Conservation (phyloP, 148 eudicot species). For the Bassia scoparia region DNA sequence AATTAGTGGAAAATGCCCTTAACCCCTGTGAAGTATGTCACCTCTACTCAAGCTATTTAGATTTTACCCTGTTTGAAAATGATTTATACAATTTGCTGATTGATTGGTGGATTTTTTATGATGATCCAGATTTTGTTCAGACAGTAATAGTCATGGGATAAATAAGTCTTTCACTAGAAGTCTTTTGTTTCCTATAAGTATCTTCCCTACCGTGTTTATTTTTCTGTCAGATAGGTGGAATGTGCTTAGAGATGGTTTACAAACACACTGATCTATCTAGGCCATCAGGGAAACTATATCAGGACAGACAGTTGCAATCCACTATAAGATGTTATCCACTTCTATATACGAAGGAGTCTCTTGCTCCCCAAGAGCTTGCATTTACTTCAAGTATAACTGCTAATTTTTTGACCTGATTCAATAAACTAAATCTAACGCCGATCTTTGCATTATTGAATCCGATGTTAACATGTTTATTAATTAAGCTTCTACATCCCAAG, state of each 20-base stretch:
- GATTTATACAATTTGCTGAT: background rate
- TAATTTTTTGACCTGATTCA: background rate
- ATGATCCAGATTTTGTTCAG: too few relatives aligned
- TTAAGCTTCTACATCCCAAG: too few relatives aligned
- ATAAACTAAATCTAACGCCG: background rate
- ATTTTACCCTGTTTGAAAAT: background rate
- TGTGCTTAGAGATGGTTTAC: conserved; percentile 92
- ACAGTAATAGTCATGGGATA: too few relatives aligned
- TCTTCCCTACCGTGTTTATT: conserved; percentile 14
- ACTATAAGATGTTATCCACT: conserved; percentile 79
- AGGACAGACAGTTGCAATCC: conserved; percentile 62
- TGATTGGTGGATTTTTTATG: too few relatives aligned
- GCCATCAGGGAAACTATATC: conserved; percentile 78
- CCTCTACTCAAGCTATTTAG: conserved; percentile 1
- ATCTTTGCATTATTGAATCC: background rate
- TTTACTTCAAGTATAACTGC: conserved; percentile 40
- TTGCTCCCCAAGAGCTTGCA: conserved; percentile 71
- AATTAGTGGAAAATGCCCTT: conserved; percentile 81
- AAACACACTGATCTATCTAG: conserved; percentile 78
- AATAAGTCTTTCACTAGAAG: background rate
- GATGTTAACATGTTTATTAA: too few relatives aligned
- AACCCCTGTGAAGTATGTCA: conserved; percentile 75
- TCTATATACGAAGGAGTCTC: conserved; percentile 66
- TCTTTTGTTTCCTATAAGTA: background rate
- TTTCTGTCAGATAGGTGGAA: conserved; percentile 86